Percentiles rank a stretch among this genome's conserved stretches.
phyloP scores from a whole-genome alignment of 768 basidiomycete genomes.

The Boletus reticulatus region DNA sequence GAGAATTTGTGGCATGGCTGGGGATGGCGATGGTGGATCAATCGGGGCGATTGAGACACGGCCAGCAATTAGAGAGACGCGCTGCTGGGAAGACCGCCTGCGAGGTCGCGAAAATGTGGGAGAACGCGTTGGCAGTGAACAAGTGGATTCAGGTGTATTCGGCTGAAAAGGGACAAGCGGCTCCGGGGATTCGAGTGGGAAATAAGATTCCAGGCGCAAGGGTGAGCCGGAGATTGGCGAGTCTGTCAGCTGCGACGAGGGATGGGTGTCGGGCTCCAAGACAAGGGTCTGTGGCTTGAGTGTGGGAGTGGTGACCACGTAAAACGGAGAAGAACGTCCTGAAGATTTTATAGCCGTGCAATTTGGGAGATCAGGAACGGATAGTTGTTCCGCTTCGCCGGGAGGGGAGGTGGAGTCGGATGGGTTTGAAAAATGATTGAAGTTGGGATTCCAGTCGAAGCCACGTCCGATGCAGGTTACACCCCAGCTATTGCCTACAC shows the following conservation, averaged over 20 bases:
- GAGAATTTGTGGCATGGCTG: slow-evolving; percentile 58
- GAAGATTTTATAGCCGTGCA: slow-evolving; percentile 5
- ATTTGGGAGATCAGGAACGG: slow-evolving; percentile 14
- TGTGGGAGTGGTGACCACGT: slow-evolving; percentile 18
- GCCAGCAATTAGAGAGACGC: slow-evolving; percentile 81
- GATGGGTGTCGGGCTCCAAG: slow-evolving; percentile 28
- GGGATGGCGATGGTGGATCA: slow-evolving; percentile 68
- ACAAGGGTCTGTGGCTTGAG: slow-evolving; percentile 24
- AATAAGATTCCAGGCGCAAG: slow-evolving; percentile 34
- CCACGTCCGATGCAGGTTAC: slow-evolving; percentile 84
- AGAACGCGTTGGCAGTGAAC: slow-evolving; percentile 41
- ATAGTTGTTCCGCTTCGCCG: slow-evolving; percentile 5
- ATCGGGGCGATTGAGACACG: slow-evolving; percentile 75
- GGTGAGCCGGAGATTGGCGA: slow-evolving; percentile 32
- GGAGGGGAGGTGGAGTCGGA: slow-evolving; percentile 4
- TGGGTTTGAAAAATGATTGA: slow-evolving; percentile 27
- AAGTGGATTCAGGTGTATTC: slow-evolving; percentile 19
- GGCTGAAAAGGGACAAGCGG: slow-evolving; percentile 21
- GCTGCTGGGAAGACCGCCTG: slow-evolving; percentile 78
- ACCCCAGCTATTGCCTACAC: slow-evolving; percentile 77
- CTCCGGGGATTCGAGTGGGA: slow-evolving; percentile 23
- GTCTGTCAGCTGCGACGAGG: slow-evolving; percentile 27
- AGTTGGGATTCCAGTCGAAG: slow-evolving; percentile 64
- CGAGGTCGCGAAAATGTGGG: slow-evolving; percentile 64
- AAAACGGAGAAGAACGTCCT: slow-evolving; percentile 12